Base-by-base conservation (phyloP, 176 grass and related monocot genomes). In the Eleusine coracana region DNA sequence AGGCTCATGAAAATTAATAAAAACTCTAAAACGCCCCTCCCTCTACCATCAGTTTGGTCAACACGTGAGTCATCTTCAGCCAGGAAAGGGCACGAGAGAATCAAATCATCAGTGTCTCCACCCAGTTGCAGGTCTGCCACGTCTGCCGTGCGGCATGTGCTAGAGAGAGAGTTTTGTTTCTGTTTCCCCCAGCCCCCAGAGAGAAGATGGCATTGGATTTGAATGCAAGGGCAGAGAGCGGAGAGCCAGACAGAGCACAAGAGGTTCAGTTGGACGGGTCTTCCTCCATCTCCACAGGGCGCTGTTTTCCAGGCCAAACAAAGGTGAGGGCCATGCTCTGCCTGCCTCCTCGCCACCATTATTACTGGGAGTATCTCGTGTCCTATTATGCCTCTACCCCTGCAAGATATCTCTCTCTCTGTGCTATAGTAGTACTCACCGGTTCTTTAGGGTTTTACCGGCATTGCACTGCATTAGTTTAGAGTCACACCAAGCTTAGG, bases 251-350 rank as follows among this genome's bases (percentile, higher is more conserved):
- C 15, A 27, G 40, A 49, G 54, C 5, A 49, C 14, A 13, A 0
- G 15, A 15, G 50, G 49, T 51, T 51, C 89, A 31, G 75, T 82
- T 97, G 86, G 92, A 97, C 92, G 44, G 66, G 86, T 91, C 88
- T 79, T 39, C 73, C 72, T 52, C 50, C 50, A 8, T 75, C 37
- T 6, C 38, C 55, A 39, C 5, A 3, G 58, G 59, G 70, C 56
- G 63, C 70, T 66, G 58, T 23, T 82, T 51, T 77, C 78, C 17
- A 86, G 73, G 82, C 64, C 36, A 52, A 50, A 64, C 58, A 83
- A 76, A 25, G 82, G 59, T 34, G 80, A 87, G 86, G 86, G 60
- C 75, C 79, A 45, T 59, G 73, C 36, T 75, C 15, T 5, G 18
- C 16, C 15, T 17, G 63, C 65, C 49, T 58, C 38, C 36, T 66